Conservation (phyloP, 1,139 yeast species). For the Torulaspora globosa region DNA sequence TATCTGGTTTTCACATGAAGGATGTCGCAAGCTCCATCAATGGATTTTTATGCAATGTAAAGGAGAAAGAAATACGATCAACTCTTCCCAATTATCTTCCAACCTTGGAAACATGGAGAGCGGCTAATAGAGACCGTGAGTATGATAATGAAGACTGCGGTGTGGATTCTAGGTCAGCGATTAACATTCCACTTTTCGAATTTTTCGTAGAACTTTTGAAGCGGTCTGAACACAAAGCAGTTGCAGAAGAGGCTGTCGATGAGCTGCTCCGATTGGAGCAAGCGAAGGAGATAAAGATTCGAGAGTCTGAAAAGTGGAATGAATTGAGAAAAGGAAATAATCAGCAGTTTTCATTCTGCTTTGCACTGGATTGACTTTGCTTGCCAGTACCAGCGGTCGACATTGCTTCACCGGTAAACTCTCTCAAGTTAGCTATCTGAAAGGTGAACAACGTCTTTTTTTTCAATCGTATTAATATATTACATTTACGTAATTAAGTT, state of each 20-base stretch:
- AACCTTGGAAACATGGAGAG: constrained; percentile 28
- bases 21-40: constrained; percentile 45
- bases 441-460: background rate
- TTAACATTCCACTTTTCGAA: constrained; percentile 54
- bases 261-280: constrained; percentile 38
- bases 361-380: constrained; percentile 13
- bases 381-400: background rate
- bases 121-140: constrained; percentile 23
- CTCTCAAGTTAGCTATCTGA: background rate
- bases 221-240: constrained; percentile 30
- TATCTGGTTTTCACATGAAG: constrained; percentile 70
- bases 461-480: background rate
- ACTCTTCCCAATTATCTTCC: constrained; percentile 18
- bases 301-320: constrained; percentile 36
- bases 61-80: constrained; percentile 5
- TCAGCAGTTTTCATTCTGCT: constrained; percentile 34
- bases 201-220: constrained; percentile 48
- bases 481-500: constrained; percentile 4
- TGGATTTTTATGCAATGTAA: constrained; percentile 23
- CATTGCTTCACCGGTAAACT: too few relatives aligned
- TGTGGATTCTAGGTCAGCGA: constrained; percentile 32
- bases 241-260: constrained; percentile 39
- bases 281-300: constrained; percentile 28
- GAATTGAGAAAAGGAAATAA: constrained; percentile 18
- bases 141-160: constrained; percentile 43